Evolutionary conservation across 768 basidiomycete genomes (phyloP), one percentile per base, ranked within the genome.

Genomic region (Clitopilus hobsonii): DNA sequence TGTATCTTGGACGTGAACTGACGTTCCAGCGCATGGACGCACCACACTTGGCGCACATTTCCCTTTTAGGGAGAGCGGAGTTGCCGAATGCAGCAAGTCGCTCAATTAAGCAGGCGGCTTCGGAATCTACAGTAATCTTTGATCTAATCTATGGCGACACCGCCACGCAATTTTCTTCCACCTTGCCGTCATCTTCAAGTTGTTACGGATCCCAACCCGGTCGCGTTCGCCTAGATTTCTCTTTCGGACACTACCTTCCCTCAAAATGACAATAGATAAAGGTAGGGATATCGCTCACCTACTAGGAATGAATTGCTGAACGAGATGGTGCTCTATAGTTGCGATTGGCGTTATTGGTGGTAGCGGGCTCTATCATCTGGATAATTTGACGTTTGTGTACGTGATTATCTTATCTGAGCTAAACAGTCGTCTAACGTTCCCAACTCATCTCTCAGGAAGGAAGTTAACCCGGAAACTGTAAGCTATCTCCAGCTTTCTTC

Each of bases 271-370:
- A 18, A 16, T 18, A 23, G 41, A 45, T 45, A 45, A 45, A 20
- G 41, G 41, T 45, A 20, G 10, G 41, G 22, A 11, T 4, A 36
- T 11, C n/a, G n/a, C n/a, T 4, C 7, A 22, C 51, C n/a, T 11
- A 14, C 10, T n/a, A 4, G 3, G n/a, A 14, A n/a, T 36, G 13
- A 14, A 11, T 14, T n/a, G 10, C 8, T 36, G 2, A 36, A 36
- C 32, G 10, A 14, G n/a, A 5, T 45, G 41, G 11, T 18, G 11
- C 18, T 45, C n/a, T 29, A 26, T 59, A 91, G 89, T 91, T 16
- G 74, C 93, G 47, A 81, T 95, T 49, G 94, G 93, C 30, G 88
- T 95, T 51, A 95, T 96, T 56, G 94, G 94, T 18, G 94, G 94
- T 25, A 92, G 88, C 60, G 95, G 95, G 5, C 71, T 98, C 24